Percentiles rank a stretch among this genome's conserved stretches.
phyloP scores from a whole-genome alignment of 2,329 filamentous ascomycete genomes.

The Colletotrichum neosansevieriae region DNA sequence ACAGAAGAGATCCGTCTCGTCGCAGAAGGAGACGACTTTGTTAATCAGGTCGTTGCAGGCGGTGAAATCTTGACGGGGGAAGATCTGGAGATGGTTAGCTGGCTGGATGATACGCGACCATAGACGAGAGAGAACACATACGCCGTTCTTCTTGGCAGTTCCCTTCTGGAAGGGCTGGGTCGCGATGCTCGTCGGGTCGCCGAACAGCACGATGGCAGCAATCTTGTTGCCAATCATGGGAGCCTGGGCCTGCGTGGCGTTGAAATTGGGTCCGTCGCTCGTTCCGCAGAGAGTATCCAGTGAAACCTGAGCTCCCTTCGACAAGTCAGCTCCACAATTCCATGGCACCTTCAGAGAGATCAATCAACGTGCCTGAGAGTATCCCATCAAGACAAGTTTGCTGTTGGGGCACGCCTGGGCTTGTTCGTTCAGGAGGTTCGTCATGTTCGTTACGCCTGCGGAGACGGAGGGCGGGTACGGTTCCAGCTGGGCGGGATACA shows the following conservation, averaged over 20 bases:
- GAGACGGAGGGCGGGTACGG: slow-evolving; percentile 51
- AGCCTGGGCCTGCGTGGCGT: slow-evolving; percentile 44
- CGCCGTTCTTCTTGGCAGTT: slow-evolving; percentile 52
- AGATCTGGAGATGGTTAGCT: slow-evolving; percentile 18
- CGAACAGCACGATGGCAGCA: slow-evolving; percentile 55
- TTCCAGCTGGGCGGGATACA: slow-evolving; percentile 54
- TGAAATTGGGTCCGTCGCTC: slow-evolving; percentile 45
- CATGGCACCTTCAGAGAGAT: neutral
- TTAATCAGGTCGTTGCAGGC: slow-evolving; percentile 4
- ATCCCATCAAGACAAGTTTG: slow-evolving; percentile 57
- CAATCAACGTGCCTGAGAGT: slow-evolving; percentile 51
- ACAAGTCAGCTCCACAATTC: neutral
- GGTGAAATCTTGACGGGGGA: slow-evolving; percentile 29
- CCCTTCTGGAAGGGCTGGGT: slow-evolving; percentile 52
- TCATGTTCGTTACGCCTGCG: slow-evolving; percentile 50
- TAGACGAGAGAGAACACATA: slow-evolving; percentile 43
- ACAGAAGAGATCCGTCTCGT: slow-evolving; percentile 34
- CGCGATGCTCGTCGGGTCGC: slow-evolving; percentile 55
- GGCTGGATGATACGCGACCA: fast-evolving
- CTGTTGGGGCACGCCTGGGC: slow-evolving; percentile 50
- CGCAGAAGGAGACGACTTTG: slow-evolving; percentile 31
- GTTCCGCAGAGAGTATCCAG: slow-evolving; percentile 54
- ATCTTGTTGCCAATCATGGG: slow-evolving; percentile 49
- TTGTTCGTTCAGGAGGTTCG: slow-evolving; percentile 48
- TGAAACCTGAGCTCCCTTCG: slow-evolving; percentile 54